Conservation (phyloP, 1,284 basidiomycete species). For the Naganishia liquefaciens region DNA sequence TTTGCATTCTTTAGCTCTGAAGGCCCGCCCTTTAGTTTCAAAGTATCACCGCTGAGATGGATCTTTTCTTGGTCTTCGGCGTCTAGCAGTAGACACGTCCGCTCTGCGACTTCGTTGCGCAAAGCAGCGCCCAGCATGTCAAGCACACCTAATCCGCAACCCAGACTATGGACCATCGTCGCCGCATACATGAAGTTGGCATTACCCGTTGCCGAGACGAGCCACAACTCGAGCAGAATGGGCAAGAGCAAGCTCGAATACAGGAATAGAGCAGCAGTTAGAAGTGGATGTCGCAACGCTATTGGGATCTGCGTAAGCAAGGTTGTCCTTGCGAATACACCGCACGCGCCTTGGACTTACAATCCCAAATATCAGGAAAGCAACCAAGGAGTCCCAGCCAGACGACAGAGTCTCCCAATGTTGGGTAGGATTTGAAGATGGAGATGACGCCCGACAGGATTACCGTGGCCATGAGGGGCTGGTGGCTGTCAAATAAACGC, state of each 20-base stretch:
- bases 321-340: background rate
- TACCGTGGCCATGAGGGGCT: conserved; percentile 78
- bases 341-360: conserved; percentile 21
- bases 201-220: conserved; percentile 87
- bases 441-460: conserved; percentile 75
- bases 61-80: background rate
- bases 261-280: conserved; percentile 77
- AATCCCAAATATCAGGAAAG: conserved; percentile 69
- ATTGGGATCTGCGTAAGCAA: conserved; percentile 10
- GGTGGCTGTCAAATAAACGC: conserved; percentile 60
- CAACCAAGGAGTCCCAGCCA: conserved; percentile 77
- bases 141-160: conserved; percentile 76
- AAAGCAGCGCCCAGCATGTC: conserved; percentile 79
- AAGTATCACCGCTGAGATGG: no score
- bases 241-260: conserved; percentile 86
- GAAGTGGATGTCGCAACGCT: conserved; percentile 86
- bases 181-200: conserved; percentile 98
- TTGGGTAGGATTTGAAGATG: conserved; percentile 90
- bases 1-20: conserved; percentile 8
- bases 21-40: no score
- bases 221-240: conserved; percentile 89
- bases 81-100: conserved; percentile 10
- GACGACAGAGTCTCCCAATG: conserved; percentile 81
- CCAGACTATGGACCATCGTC: conserved; percentile 87
- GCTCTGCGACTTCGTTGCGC: conserved; percentile 62